Conservation (phyloP, 495 filamentous ascomycete genomes). For the Aspergillus cristatus region DNA sequence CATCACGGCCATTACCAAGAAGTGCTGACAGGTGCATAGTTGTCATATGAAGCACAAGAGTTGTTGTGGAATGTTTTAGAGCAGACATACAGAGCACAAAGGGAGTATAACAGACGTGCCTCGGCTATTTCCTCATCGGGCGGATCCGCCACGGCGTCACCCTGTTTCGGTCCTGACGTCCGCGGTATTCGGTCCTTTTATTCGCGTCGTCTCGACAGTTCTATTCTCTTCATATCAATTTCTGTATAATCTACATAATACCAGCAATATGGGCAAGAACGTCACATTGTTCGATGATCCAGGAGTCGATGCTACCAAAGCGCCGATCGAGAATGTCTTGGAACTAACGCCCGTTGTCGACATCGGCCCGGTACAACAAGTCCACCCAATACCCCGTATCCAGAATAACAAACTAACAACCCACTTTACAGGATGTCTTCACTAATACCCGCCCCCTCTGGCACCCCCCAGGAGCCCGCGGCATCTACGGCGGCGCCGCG, state of each 20-base stretch:
- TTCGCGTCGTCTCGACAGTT: too few relatives aligned
- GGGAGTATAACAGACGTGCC: background rate
- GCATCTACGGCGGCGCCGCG: conserved; percentile 85
- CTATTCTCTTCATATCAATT: background rate
- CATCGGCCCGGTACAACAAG: conserved; percentile 62
- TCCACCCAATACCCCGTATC: conserved; percentile 1
- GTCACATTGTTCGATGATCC: conserved; percentile 73
- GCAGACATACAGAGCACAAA: background rate
- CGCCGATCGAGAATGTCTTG: conserved; percentile 79
- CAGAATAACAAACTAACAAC: background rate
- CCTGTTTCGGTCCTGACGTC: too few relatives aligned
- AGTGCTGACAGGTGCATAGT: background rate
- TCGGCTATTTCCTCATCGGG: background rate
- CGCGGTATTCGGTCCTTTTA: background rate
- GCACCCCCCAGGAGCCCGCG: conserved; percentile 84
- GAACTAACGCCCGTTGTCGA: conserved; percentile 73
- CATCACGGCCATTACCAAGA: too few relatives aligned
- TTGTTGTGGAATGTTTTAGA: background rate
- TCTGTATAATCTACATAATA: too few relatives aligned
- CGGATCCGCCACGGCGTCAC: background rate
- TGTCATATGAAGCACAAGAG: background rate
- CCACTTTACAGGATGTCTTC: conserved; percentile 59
- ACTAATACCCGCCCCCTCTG: conserved; percentile 86
- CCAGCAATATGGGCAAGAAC: conserved; percentile 27
- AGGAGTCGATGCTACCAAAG: conserved; percentile 58